phyloP scores from a whole-genome alignment of 1,284 basidiomycete species.

The Sanghuangporus baumii region DNA sequence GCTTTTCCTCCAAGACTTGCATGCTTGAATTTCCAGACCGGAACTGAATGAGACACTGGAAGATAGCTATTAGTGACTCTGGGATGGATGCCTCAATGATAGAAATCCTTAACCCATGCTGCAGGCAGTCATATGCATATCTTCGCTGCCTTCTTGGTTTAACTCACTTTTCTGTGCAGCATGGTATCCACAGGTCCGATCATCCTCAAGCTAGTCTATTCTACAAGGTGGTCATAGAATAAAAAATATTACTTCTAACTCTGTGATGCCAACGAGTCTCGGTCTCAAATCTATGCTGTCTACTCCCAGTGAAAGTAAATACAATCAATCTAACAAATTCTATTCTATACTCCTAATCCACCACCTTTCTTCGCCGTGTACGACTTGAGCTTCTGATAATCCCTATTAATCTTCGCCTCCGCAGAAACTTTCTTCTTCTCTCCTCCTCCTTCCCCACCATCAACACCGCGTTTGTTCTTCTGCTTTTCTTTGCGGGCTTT shows the following conservation, averaged over 20 bases:
- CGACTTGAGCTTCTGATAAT: slow-evolving; percentile 52
- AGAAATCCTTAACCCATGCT: no score
- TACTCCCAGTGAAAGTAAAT: background rate
- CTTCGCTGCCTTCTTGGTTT: no score
- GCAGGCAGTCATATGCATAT: background rate
- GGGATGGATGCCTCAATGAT: no score
- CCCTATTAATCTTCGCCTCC: slow-evolving; percentile 44
- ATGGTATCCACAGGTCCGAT: background rate
- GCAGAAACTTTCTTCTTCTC: slow-evolving; percentile 24
- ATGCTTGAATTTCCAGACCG: no score
- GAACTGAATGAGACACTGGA: background rate
- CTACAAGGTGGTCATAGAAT: no score
- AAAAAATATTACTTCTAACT: no score
- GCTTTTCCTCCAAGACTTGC: background rate
- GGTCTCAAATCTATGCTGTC: no score
- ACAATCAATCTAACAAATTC: background rate
- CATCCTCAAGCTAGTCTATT: no score
- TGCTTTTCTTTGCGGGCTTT: slow-evolving; percentile 69
- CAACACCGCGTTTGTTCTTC: slow-evolving; percentile 30
- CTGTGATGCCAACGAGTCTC: no score
- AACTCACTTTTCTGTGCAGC: background rate
- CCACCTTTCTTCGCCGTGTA: slow-evolving; percentile 43
- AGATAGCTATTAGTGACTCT: no score
- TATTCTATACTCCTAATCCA: background rate
- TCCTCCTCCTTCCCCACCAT: slow-evolving; percentile 18